A percentile compares a stretch with the other conserved stretches of the same genome.
These are phyloP conservation scores for Vanrija sp. DNA, from an alignment of 1,284 basidiomycete species.

Conservation along the genomic window DNA sequence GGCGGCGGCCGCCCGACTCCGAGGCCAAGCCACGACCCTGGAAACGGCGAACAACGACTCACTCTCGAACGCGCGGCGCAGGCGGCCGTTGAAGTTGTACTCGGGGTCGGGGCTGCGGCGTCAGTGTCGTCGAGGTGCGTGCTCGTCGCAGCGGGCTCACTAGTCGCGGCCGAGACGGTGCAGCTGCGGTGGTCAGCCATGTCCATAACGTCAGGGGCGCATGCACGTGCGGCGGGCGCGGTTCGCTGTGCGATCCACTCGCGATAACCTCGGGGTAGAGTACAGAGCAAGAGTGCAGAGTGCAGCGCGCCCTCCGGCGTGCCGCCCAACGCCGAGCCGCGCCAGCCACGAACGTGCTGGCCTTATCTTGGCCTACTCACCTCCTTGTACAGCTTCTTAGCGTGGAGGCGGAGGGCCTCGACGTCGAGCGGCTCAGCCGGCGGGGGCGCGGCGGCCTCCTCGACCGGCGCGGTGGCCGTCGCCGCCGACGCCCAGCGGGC, in stretches of 20 bases:
- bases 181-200: conserved; percentile 22
- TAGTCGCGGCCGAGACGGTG: conserved; percentile 49
- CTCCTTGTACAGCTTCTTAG: conserved; percentile 49
- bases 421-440: neutral
- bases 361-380: conserved; percentile 24
- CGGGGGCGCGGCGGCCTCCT: conserved; percentile 1
- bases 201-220: too few relatives aligned
- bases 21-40: neutral
- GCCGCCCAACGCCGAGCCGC: too few relatives aligned
- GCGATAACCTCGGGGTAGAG: too few relatives aligned
- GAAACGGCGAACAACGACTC: conserved; percentile 13
- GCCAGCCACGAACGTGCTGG: too few relatives aligned
- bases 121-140: neutral
- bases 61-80: conserved; percentile 49
- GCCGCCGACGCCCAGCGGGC: neutral
- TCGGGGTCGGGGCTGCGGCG: conserved; percentile 41
- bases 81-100: conserved; percentile 48
- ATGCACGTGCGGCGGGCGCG: neutral
- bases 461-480: neutral
- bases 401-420: conserved; percentile 30
- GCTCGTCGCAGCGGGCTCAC: conserved; percentile 20
- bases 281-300: too few relatives aligned
- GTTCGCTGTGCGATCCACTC: neutral
- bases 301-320: too few relatives aligned
- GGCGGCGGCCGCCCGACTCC: too few relatives aligned